Evolutionary conservation across 2,329 filamentous ascomycete species (phyloP).

Genomic region (Dryadomyces quercivorus): DNA sequence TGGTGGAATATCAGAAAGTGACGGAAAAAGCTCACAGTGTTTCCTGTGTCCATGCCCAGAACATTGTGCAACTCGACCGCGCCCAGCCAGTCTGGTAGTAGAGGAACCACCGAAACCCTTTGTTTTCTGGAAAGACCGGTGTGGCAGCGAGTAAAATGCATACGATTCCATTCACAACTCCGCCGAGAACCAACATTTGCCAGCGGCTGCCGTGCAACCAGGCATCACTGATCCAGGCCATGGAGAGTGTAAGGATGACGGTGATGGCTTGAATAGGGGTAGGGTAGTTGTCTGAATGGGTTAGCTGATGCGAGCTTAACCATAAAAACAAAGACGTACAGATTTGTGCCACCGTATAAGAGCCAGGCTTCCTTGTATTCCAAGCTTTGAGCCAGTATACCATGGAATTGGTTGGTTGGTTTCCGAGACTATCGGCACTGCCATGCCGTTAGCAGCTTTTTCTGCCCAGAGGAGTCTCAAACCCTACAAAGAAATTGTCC

Average conservation of each 20-base stretch:
- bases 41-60: slow-evolving; percentile 10
- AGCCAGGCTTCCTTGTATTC: slow-evolving; percentile 7
- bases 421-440: neutral
- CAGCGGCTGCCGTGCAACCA: slow-evolving; percentile 5
- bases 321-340: neutral
- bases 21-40: neutral
- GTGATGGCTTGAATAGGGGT: slow-evolving; percentile 9
- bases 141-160: slow-evolving; percentile 5
- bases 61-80: slow-evolving; percentile 3
- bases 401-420: slow-evolving; percentile 3
- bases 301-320: neutral
- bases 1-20: no score
- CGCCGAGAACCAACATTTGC: slow-evolving; percentile 4
- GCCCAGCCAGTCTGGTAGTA: slow-evolving; percentile 7
- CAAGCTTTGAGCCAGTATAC: slow-evolving; percentile 11
- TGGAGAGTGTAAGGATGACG: neutral
- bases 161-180: neutral
- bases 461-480: neutral
- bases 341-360: slow-evolving; percentile 8
- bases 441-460: neutral
- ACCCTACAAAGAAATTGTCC: slow-evolving; percentile 7
- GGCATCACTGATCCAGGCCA: slow-evolving; percentile 8
- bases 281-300: slow-evolving; percentile 7
- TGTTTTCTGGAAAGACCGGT: slow-evolving; percentile 7
- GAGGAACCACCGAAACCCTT: slow-evolving; percentile 6